Evolutionary conservation across 2,329 filamentous ascomycete genomes (phyloP).

Genomic region (Podosphaera xanthii): DNA sequence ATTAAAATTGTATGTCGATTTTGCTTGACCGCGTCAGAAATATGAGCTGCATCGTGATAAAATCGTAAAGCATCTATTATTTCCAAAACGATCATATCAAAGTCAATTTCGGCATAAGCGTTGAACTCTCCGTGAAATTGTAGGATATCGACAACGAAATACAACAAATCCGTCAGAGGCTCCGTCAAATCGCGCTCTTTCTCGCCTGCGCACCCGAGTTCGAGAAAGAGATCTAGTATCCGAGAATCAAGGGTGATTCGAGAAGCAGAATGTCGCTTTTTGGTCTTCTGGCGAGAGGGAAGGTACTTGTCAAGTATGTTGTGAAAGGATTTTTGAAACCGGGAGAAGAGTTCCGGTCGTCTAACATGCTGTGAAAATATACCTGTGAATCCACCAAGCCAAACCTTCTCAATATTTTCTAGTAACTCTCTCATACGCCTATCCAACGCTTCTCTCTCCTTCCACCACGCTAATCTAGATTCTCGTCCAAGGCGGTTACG

Average conservation of each 20-base stretch:
- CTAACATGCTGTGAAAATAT: slow-evolving; percentile 61
- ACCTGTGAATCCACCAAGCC: slow-evolving; percentile 85
- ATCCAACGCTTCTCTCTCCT: slow-evolving; percentile 61
- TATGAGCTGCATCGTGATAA: slow-evolving; percentile 37
- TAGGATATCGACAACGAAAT: slow-evolving; percentile 88
- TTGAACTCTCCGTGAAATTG: slow-evolving; percentile 94
- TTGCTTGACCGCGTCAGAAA: slow-evolving; percentile 16
- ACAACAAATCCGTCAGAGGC: slow-evolving; percentile 71
- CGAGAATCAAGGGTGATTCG: slow-evolving; percentile 32
- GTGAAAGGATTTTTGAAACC: slow-evolving; percentile 59
- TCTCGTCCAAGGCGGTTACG: slow-evolving; percentile 51
- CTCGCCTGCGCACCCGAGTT: slow-evolving; percentile 49
- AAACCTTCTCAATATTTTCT: slow-evolving; percentile 70
- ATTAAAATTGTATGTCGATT: slow-evolving; percentile 62
- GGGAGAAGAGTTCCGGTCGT: slow-evolving; percentile 39
- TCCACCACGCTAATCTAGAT: slow-evolving; percentile 74
- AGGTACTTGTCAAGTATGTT: slow-evolving; percentile 63
- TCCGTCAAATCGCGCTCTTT: slow-evolving; percentile 61
- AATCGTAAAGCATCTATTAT: slow-evolving; percentile 61
- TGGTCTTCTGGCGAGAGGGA: slow-evolving; percentile 50
- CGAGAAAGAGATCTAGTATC: slow-evolving; percentile 73
- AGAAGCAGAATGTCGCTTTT: slow-evolving; percentile 26
- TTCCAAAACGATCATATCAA: slow-evolving; percentile 75
- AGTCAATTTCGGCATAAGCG: slow-evolving; percentile 93
- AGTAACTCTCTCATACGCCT: slow-evolving; percentile 54